Percentiles rank a stretch among this genome's conserved stretches.
phyloP scores from a whole-genome alignment of 768 basidiomycete species.

The Pleurotus platypus region DNA sequence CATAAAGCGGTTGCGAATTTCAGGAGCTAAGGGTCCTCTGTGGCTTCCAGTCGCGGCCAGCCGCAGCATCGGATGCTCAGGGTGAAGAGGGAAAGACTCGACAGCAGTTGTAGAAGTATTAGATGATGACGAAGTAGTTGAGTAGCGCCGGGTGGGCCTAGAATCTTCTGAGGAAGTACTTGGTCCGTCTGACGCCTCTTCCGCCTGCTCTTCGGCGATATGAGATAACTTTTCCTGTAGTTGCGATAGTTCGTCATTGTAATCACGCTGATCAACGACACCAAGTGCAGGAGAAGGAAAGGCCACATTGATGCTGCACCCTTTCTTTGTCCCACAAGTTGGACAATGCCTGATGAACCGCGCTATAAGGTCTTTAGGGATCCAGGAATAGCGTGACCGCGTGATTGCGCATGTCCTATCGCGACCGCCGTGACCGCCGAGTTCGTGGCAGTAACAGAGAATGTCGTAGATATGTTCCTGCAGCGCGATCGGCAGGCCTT shows the following conservation, averaged over 20 bases:
- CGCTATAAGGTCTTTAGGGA: slow-evolving; percentile 80
- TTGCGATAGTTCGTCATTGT: background rate
- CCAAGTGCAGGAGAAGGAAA: background rate
- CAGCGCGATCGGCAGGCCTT: slow-evolving; percentile 70
- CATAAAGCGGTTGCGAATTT: background rate
- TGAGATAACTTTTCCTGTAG: background rate
- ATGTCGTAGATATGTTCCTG: slow-evolving; percentile 78
- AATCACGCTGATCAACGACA: background rate
- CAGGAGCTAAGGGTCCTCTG: background rate
- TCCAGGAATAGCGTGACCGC: slow-evolving; percentile 71
- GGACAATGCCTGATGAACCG: slow-evolving; percentile 79
- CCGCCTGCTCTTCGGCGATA: background rate
- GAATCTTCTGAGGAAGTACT: background rate
- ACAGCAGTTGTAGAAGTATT: slow-evolving; percentile 5
- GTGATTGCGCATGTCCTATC: slow-evolving; percentile 74
- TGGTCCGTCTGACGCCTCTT: background rate
- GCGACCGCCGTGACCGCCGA: slow-evolving; percentile 67
- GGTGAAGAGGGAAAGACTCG: background rate
- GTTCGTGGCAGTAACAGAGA: slow-evolving; percentile 68
- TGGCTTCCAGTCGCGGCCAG: background rate
- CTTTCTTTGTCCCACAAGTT: slow-evolving; percentile 56
- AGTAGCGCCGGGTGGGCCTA: background rate
- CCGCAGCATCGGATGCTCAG: background rate
- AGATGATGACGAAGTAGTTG: background rate
- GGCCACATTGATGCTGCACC: slow-evolving; percentile 24